phyloP scores from a whole-genome alignment of 2,329 filamentous ascomycete genomes.

The Paecilomyces formosus region DNA sequence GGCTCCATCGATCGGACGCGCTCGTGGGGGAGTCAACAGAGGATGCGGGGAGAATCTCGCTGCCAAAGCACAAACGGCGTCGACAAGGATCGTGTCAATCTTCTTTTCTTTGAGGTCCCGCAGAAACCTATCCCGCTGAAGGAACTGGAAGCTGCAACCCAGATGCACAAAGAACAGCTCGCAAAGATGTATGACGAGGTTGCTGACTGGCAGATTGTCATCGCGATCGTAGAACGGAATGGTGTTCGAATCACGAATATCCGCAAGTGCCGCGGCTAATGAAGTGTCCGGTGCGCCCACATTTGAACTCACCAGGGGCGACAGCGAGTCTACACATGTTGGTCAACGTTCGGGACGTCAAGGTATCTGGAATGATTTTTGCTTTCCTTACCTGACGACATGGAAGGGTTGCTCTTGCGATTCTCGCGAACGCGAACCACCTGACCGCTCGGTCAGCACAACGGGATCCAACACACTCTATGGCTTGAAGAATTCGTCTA shows the following conservation, averaged over 20 bases:
- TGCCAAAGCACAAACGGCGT: slow-evolving; percentile 74
- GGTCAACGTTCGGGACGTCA: background rate
- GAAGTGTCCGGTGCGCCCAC: slow-evolving; percentile 12
- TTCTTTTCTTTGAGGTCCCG: slow-evolving; percentile 72
- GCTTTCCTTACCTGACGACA: slow-evolving; percentile 27
- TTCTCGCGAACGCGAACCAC: slow-evolving; percentile 51
- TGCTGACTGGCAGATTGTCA: slow-evolving; percentile 62
- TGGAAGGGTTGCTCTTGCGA: slow-evolving; percentile 31
- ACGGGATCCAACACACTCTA: background rate
- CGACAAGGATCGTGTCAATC: slow-evolving; percentile 76
- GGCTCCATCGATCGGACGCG: slow-evolving; percentile 42
- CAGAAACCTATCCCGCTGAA: slow-evolving; percentile 65
- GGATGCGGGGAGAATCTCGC: slow-evolving; percentile 67
- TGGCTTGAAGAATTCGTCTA: background rate
- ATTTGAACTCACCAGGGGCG: slow-evolving; percentile 28
- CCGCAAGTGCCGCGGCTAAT: slow-evolving; percentile 10
- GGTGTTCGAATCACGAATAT: slow-evolving; percentile 26
- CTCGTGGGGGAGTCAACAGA: slow-evolving; percentile 41
- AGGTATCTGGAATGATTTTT: background rate
- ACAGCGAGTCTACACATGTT: slow-evolving; percentile 23
- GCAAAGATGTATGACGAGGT: slow-evolving; percentile 67
- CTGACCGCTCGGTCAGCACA: slow-evolving; percentile 27
- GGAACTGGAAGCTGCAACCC: slow-evolving; percentile 79
- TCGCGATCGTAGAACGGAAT: slow-evolving; percentile 70
- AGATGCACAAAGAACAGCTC: slow-evolving; percentile 75